Evolutionary conservation across 345 rosid genomes (phyloP).

Genomic region (Gossypium arboreum): DNA sequence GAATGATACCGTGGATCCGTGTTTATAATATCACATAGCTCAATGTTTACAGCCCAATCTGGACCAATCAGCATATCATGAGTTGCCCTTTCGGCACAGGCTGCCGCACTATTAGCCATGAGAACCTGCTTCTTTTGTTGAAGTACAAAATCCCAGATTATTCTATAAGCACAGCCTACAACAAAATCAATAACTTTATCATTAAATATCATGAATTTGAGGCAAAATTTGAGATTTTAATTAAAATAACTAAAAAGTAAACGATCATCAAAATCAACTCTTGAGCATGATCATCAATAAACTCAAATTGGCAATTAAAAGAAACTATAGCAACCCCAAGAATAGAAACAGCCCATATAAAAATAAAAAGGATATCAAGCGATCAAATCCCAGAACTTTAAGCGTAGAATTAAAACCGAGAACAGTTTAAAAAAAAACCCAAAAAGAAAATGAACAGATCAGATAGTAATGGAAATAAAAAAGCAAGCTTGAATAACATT

Average conservation of each 20-base stretch:
- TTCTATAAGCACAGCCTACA: constrained; percentile 20
- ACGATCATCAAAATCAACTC: neutral
- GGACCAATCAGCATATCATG: constrained; percentile 90
- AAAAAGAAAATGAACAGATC: neutral
- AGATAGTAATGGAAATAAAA: neutral
- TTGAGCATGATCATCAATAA: constrained; percentile 4
- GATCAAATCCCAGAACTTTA: neutral
- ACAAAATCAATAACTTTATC: constrained; percentile 21
- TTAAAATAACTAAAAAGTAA: neutral
- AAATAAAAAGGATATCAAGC: neutral
- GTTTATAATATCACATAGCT: constrained; percentile 84
- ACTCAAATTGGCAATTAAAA: neutral
- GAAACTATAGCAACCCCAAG: neutral
- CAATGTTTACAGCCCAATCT: constrained; percentile 94
- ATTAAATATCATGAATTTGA: constrained; percentile 9
- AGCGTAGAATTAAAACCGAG: neutral
- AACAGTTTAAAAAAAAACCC: neutral
- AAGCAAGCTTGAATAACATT: neutral
- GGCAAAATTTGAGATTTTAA: neutral
- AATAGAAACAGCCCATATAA: neutral
- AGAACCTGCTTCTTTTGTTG: constrained; percentile 10
- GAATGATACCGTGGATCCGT: constrained; percentile 72
- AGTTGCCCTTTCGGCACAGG: constrained; percentile 98
- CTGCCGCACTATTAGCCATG: constrained; percentile 69
- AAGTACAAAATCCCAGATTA: constrained; percentile 21